These are phyloP conservation scores for Diutina siamensis DNA, from an alignment of 1,139 yeast species.

Conservation along the genomic window DNA sequence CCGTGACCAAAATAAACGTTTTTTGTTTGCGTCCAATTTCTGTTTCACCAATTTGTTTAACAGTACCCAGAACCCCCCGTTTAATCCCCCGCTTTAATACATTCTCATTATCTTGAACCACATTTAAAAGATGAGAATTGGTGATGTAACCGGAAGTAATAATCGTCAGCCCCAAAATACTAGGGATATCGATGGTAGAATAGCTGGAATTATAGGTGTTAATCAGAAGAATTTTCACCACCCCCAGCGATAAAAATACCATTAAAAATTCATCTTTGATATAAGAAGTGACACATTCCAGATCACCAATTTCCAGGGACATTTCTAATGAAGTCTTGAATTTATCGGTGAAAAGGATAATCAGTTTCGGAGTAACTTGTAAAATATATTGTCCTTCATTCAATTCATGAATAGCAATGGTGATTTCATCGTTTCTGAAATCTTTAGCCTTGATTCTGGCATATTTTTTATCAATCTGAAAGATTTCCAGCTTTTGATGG, in stretches of 20 bases:
- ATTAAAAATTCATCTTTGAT: constrained; percentile 40
- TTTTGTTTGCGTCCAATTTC: constrained; percentile 28
- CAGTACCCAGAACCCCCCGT: constrained; percentile 7
- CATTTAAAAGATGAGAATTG: constrained; percentile 29
- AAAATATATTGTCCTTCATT: constrained; percentile 50
- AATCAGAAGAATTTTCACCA: constrained; percentile 34
- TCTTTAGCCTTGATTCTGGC: constrained; percentile 52
- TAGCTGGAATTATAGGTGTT: constrained; percentile 30
- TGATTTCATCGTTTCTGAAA: constrained; percentile 52
- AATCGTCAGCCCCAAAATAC: constrained; percentile 44
- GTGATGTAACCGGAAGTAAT: constrained; percentile 61
- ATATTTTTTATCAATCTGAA: constrained; percentile 58
- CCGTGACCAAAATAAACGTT: constrained; percentile 59
- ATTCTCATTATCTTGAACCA: constrained; percentile 29
- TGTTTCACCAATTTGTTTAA: not conserved
- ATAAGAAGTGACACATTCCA: constrained; percentile 41
- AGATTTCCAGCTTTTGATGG: constrained; percentile 58
- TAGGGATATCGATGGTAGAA: constrained; percentile 34
- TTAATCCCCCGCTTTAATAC: constrained; percentile 24
- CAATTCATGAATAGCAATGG: constrained; percentile 56
- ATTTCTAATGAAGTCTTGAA: constrained; percentile 33
- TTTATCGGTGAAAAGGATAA: constrained; percentile 52
- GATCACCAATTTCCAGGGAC: constrained; percentile 21
- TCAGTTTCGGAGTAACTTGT: constrained; percentile 62
- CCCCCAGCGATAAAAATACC: constrained; percentile 46